Percentiles rank a stretch among this genome's conserved stretches.
These are phyloP conservation scores for Colletotrichum tropicicola DNA, from an alignment of 2,329 filamentous ascomycete genomes.

Conservation along the genomic window DNA sequence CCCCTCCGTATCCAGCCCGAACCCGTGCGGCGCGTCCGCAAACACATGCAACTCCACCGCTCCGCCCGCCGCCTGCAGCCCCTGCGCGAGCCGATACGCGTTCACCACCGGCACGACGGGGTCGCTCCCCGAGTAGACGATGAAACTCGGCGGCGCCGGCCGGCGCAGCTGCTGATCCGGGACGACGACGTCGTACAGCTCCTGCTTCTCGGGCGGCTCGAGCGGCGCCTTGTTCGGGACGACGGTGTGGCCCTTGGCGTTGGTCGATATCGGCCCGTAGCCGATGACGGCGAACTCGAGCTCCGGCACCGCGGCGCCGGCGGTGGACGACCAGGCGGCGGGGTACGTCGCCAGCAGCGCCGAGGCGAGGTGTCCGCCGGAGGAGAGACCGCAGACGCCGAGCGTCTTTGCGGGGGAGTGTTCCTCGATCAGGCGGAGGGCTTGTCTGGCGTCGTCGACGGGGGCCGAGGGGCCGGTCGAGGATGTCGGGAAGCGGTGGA, in stretches of 20 bases:
- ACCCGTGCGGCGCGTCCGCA: slow-evolving; percentile 33
- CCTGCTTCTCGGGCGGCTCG: slow-evolving; percentile 35
- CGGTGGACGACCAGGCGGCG: slow-evolving; percentile 19
- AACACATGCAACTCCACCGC: slow-evolving; percentile 33
- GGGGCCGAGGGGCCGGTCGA: slow-evolving; percentile 30
- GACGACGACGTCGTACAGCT: slow-evolving; percentile 32
- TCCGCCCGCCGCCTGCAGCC: slow-evolving; percentile 23
- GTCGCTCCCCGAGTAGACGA: slow-evolving; percentile 33
- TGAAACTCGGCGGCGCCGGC: slow-evolving; percentile 32
- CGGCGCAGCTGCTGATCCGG: slow-evolving; percentile 31
- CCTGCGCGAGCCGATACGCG: slow-evolving; percentile 33
- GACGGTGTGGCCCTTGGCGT: slow-evolving; percentile 32
- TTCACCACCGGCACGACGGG: slow-evolving; percentile 33
- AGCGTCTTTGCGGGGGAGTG: not conserved
- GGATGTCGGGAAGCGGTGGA: slow-evolving; percentile 34
- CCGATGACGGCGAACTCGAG: slow-evolving; percentile 32
- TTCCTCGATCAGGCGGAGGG: slow-evolving; percentile 27
- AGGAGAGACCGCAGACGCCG: slow-evolving; percentile 33
- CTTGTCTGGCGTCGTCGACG: slow-evolving; percentile 33
- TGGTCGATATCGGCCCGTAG: slow-evolving; percentile 36
- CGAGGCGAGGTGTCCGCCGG: slow-evolving; percentile 33
- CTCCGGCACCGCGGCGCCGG: slow-evolving; percentile 23
- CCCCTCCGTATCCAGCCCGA: slow-evolving; percentile 30
- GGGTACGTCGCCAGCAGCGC: slow-evolving; percentile 34
- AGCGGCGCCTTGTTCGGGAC: slow-evolving; percentile 32